Evolutionary conservation across 1,284 basidiomycete genomes (phyloP).

Genomic region (Marasmius tenuissimus): DNA sequence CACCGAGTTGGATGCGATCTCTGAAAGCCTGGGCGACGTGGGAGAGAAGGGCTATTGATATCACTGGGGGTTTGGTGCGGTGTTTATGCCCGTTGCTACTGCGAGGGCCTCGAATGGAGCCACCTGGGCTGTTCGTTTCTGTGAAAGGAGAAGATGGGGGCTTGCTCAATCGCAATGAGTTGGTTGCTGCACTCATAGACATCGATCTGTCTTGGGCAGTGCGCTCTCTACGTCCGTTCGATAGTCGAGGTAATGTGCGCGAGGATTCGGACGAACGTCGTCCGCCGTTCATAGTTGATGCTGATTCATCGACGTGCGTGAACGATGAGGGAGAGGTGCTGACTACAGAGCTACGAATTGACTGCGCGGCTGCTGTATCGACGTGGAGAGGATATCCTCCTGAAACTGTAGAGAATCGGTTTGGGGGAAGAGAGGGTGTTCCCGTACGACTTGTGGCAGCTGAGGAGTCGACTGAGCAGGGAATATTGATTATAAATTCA

Average conservation of each 20-base stretch:
- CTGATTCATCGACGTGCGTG: constrained; percentile 39
- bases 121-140: constrained; percentile 21
- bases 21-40: constrained; percentile 94
- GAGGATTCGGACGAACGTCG: constrained; percentile 59
- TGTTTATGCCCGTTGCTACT: constrained; percentile 37
- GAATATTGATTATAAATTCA: background rate
- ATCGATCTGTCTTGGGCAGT: constrained; percentile 65
- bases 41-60: constrained; percentile 94
- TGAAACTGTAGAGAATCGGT: constrained; percentile 17
- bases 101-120: background rate
- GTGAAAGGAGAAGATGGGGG: constrained; percentile 37
- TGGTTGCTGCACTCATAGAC: constrained; percentile 69
- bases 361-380: constrained; percentile 33
- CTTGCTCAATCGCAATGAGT: constrained; percentile 36
- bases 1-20: constrained; percentile 73
- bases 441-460: constrained; percentile 1
- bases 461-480: constrained; percentile 24
- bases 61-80: constrained; percentile 63
- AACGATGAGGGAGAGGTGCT: constrained; percentile 57
- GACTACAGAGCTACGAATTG: constrained; percentile 38
- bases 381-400: constrained; percentile 32
- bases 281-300: constrained; percentile 21
- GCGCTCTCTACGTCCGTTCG: constrained; percentile 53
- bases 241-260: constrained; percentile 40
- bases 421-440: constrained; percentile 10